Base-by-base conservation (phyloP, 176 grass and related monocot genomes). In the Avena eriantha region DNA sequence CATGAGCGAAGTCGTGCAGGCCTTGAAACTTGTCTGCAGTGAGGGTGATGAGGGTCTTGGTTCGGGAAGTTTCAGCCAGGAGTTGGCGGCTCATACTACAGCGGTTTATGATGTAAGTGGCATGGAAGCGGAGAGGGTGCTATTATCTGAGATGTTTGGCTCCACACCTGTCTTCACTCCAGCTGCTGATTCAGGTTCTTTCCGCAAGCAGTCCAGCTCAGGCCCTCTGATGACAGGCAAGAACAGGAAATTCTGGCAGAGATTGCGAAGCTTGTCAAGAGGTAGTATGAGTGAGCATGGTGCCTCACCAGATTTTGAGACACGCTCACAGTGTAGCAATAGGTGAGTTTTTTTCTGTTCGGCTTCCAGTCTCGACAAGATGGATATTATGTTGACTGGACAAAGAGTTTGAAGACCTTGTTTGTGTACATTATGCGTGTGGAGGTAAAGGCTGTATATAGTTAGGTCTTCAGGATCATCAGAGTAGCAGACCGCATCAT, bases 1-100 rank as follows among this genome's bases (percentile, higher is more conserved):
- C 78, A 99, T 99, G 97, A 88, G 97, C 23, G 97, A 99, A 87
- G 93, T 99, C 51, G 97, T 93, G 67, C 97, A 99, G 88, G 97
- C 97, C 71, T 85, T 99, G 78, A 99, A 94, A 43, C 84, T 99
- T 72, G 92, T 99, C 3, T 99, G 92, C 90, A 90, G 91, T 26
- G 92, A 96, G 46, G 92, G 92, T 58, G 85, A 92, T 13, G 96
- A 94, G 10, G 65, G 86, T 17, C 79, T 85, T 82, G 86, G 85
- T 35, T 90, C 92, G 18, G 88, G 80, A 63, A 93, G 86, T 63
- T 93, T 86, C 59, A 95, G 95, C 83, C 87, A 91, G 71, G 90
- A 92, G 48, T 85, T 94, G 24, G 69, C 58, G 1, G 68, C 83
- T 49, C 92, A 65, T 73, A 82, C 73, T 21, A 45, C 69, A 23